These are phyloP conservation scores for Backusella circina DNA, from an alignment of 192 early-diverging fungal species.

Conservation along the genomic window DNA sequence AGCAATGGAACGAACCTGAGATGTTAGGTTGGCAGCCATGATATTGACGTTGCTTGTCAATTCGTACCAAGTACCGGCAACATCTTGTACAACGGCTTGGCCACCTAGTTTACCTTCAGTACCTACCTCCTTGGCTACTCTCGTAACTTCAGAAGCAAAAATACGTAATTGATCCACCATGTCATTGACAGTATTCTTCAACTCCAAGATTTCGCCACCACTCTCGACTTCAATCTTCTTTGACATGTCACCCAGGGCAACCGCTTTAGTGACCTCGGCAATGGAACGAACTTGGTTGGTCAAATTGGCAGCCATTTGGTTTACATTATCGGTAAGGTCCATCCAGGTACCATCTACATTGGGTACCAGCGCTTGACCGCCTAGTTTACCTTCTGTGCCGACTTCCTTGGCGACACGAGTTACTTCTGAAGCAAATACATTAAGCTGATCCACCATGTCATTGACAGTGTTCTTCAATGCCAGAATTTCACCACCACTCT, in stretches of 20 bases:
- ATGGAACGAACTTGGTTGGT: slow-evolving; percentile 68
- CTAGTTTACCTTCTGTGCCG: slow-evolving; percentile 53
- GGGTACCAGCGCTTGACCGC: slow-evolving; percentile 56
- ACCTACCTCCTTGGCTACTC: slow-evolving; percentile 48
- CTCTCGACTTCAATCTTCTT: slow-evolving; percentile 60
- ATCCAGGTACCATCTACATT: slow-evolving; percentile 68
- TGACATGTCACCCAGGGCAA: slow-evolving; percentile 60
- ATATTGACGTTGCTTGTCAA: slow-evolving; percentile 63
- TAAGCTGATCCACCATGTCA: slow-evolving; percentile 61
- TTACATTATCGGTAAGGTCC: slow-evolving; percentile 63
- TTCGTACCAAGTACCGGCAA: slow-evolving; percentile 61
- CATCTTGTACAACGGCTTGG: slow-evolving; percentile 46
- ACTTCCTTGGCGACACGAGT: slow-evolving; percentile 61
- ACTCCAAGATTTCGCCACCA: slow-evolving; percentile 63
- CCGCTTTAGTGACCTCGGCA: slow-evolving; percentile 57
- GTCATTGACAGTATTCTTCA: slow-evolving; percentile 66
- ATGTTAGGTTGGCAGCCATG: slow-evolving; percentile 70
- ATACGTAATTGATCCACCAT: slow-evolving; percentile 64
- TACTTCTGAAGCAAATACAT: slow-evolving; percentile 61
- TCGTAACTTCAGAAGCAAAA: slow-evolving; percentile 58
- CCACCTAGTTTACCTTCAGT: slow-evolving; percentile 51
- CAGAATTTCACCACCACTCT: slow-evolving; percentile 46
- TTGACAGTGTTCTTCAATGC: slow-evolving; percentile 55
- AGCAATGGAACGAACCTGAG: slow-evolving; percentile 80
- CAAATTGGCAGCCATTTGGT: slow-evolving; percentile 65